Evolutionary conservation across 2,329 filamentous ascomycete genomes (phyloP), one percentile per base, ranked within the genome.

Genomic region (Colletotrichum truncatum): DNA sequence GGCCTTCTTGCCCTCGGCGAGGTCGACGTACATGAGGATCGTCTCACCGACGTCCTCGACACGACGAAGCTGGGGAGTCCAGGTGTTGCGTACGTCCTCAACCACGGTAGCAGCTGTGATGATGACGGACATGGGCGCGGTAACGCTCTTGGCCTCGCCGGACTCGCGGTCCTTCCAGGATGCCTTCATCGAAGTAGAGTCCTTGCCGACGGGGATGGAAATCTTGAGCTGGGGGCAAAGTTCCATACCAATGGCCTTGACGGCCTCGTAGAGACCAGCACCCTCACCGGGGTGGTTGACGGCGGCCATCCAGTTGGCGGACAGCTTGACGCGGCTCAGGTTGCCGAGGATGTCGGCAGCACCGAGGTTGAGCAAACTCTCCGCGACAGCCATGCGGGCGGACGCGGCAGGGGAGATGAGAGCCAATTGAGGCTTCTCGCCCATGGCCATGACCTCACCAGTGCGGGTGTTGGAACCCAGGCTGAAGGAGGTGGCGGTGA

Each of bases 271-370:
- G 30, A 98, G 85, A 14, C 91, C 93, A 38, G 95, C 94, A 39
- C 93, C 94, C 78, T 99, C 96, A 48, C 96, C 96, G 21, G 93
- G 91, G 76, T 98, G 94, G 74, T 90, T 94, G 66, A 94, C 93
- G n/a, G 95, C 95, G 3, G 94, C 94, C 96, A 98, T 98, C 95
- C 95, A 99, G 81, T 99, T 98, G 52, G 95, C 95, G 3, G 94
- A 98, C 9, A 98, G 87, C 75, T 95, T 91, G 67, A 98, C 90
- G 43, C 93, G 89, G 65, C 87, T 87, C 54, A 98, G 82, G 58
- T 92, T 89, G 46, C 91, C 92, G 60, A 90, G 86, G 64, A 88
- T 82, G 65, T 88, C 84, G 28, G 85, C 93, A 59, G 96, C 96
- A 36, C 93, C 94, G 64, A 99, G 84, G 77, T 99, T 99, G 87